These are phyloP conservation scores for Westerdykella ornata DNA, from an alignment of 2,329 filamentous ascomycete species.

Conservation along the genomic window DNA sequence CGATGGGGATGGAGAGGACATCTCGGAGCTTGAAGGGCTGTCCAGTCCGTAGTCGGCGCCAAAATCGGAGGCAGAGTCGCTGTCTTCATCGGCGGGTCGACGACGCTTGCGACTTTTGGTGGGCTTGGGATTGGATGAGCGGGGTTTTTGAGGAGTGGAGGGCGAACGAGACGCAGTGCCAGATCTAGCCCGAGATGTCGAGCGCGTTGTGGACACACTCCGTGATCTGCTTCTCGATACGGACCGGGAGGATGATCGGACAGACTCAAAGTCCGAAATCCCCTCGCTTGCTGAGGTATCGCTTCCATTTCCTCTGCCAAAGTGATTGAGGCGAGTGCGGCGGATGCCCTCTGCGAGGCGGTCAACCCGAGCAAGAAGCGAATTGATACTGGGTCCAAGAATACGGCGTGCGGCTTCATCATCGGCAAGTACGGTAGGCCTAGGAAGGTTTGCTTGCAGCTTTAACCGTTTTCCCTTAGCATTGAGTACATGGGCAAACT, in stretches of 20 bases:
- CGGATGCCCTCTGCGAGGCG: slow-evolving; percentile 63
- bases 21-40: slow-evolving; percentile 11
- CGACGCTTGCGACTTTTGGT: slow-evolving; percentile 3
- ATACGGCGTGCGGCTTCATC: slow-evolving; percentile 61
- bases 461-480: not conserved
- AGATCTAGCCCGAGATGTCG: slow-evolving; percentile 8
- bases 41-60: slow-evolving; percentile 20
- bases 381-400: slow-evolving; percentile 61
- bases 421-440: slow-evolving; percentile 58
- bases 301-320: slow-evolving; percentile 14
- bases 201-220: slow-evolving; percentile 7
- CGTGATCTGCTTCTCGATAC: slow-evolving; percentile 12
- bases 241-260: slow-evolving; percentile 8
- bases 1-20: slow-evolving; percentile 1
- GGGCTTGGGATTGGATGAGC: not conserved
- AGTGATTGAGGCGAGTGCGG: slow-evolving; percentile 53
- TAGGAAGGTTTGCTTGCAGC: not conserved
- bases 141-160: not conserved
- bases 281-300: slow-evolving; percentile 29
- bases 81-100: slow-evolving; percentile 24
- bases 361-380: slow-evolving; percentile 65
- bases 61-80: slow-evolving; percentile 39
- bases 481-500: not conserved
- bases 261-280: slow-evolving; percentile 22
- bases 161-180: slow-evolving; percentile 6